Conservation (phyloP, 176 grass and related monocot genomes). For the Phyllostachys edulis region DNA sequence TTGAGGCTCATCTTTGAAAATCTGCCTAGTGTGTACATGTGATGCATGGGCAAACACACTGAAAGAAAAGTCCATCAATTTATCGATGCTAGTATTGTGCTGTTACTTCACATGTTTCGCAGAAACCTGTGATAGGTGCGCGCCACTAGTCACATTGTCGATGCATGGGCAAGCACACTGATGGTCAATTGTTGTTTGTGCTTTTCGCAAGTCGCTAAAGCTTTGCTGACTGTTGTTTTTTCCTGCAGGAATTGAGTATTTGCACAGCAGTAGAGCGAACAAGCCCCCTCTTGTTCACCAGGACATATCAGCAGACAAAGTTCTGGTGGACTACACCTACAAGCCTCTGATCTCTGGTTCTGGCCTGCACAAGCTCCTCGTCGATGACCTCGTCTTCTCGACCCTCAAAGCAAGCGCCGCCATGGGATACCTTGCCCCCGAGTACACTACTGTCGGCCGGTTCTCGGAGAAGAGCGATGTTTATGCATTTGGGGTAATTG, state of each 20-base stretch:
- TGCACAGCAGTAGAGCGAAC: constrained; percentile 59
- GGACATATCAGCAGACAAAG: constrained; percentile 69
- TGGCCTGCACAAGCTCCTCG: constrained; percentile 79
- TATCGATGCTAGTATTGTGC: neutral
- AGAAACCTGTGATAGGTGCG: constrained; percentile 7
- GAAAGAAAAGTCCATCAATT: neutral
- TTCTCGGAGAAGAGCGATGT: constrained; percentile 91
- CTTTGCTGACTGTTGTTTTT: neutral
- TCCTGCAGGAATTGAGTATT: constrained; percentile 67
- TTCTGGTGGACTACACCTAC: constrained; percentile 74
- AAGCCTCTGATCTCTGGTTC: constrained; percentile 70
- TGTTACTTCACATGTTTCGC: constrained; percentile 28
- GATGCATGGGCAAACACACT: neutral
- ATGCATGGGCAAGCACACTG: neutral
- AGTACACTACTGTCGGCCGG: constrained; percentile 77
- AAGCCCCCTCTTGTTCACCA: constrained; percentile 85
- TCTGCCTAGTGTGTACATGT: neutral
- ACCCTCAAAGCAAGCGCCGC: constrained; percentile 87
- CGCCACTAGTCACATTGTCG: constrained; percentile 19
- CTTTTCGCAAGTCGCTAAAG: neutral
- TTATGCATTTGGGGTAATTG: constrained; percentile 80
- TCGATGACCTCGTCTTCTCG: constrained; percentile 81
- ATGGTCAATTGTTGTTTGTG: neutral
- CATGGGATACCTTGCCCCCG: constrained; percentile 95
- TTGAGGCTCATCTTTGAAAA: constrained; percentile 2